Conservation (phyloP, 2,329 filamentous ascomycete species). For the Aspergillus melleus region DNA sequence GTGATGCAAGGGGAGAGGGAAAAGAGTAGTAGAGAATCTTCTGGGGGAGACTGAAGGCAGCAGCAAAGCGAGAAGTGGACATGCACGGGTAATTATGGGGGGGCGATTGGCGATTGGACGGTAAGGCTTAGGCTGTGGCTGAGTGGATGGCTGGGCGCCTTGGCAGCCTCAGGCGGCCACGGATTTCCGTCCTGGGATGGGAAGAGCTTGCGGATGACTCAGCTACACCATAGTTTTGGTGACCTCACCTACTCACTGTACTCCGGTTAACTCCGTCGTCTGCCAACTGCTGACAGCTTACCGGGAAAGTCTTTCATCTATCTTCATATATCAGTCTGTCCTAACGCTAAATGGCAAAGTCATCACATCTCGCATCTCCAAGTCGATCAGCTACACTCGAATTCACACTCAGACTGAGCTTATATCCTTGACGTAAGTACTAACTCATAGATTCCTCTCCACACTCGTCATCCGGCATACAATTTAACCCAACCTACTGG, state of each 20-base stretch:
- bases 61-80: conserved; percentile 17
- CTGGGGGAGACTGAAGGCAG: conserved; percentile 19
- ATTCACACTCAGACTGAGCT: too few species aligned
- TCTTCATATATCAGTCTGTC: too few species aligned
- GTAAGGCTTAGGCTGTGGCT: conserved; percentile 16
- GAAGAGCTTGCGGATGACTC: neutral
- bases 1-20: conserved; percentile 10
- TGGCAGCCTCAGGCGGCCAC: conserved; percentile 8
- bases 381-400: too few species aligned
- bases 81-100: conserved; percentile 13
- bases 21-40: conserved; percentile 12
- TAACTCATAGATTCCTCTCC: too few species aligned
- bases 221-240: neutral
- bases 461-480: too few species aligned
- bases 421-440: too few species aligned
- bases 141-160: conserved; percentile 11
- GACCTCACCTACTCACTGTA: neutral
- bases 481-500: too few species aligned
- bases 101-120: conserved; percentile 10
- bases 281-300: too few species aligned
- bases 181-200: neutral
- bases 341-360: too few species aligned
- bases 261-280: neutral
- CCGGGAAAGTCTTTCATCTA: too few species aligned
- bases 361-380: too few species aligned